Percentiles rank a stretch among this genome's conserved stretches.
Conservation (phyloP, 2,329 filamentous ascomycete genomes). For the Curvularia lunata region DNA sequence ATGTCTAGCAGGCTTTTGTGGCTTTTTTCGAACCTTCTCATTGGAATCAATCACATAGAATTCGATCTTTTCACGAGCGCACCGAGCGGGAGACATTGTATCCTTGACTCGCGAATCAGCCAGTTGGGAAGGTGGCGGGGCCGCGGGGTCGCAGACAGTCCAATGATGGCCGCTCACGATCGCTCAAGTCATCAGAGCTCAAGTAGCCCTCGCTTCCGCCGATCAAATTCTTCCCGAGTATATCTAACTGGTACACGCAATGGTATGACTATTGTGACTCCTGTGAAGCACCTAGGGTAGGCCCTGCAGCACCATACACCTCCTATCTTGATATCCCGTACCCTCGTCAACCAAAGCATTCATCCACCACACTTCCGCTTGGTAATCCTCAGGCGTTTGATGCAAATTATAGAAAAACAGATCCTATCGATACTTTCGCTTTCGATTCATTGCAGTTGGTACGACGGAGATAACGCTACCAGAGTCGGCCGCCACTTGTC, state of each 20-base stretch:
- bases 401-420: background rate
- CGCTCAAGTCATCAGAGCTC: background rate
- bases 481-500: background rate
- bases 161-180: background rate
- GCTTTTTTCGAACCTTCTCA: background rate
- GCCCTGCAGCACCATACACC: background rate
- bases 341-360: background rate
- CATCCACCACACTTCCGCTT: background rate
- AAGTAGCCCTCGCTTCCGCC: background rate
- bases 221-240: background rate
- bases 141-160: constrained; percentile 1
- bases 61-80: background rate
- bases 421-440: background rate
- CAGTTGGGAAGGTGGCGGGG: constrained; percentile 4
- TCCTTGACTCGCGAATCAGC: constrained; percentile 2
- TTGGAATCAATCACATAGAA: background rate
- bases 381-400: background rate
- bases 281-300: background rate
- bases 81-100: background rate
- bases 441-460: background rate
- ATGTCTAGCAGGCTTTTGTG: background rate
- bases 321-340: background rate
- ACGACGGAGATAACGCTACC: background rate
- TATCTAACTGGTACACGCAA: background rate
- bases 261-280: background rate